These are phyloP conservation scores for Pleurotus tuber-regium DNA, from an alignment of 768 basidiomycete species.

Conservation along the genomic window DNA sequence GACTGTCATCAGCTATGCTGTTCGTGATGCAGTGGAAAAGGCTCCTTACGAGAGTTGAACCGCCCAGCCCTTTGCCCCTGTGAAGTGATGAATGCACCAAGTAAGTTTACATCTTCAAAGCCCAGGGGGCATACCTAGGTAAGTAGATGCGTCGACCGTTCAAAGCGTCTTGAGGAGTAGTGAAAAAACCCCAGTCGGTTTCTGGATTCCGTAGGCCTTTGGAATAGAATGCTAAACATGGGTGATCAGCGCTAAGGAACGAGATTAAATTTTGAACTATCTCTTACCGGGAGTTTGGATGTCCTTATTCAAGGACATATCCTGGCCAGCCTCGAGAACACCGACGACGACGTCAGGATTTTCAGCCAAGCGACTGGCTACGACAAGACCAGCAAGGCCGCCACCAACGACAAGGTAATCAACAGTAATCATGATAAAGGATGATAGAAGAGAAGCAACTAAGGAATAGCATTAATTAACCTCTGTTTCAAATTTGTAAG, in stretches of 20 bases:
- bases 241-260: neutral
- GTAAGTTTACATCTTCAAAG: neutral
- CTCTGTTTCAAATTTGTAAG: neutral
- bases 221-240: neutral
- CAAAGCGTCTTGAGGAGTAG: slow-evolving; percentile 1
- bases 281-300: slow-evolving; percentile 4
- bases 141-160: slow-evolving; percentile 5
- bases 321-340: slow-evolving; percentile 7
- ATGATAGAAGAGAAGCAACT: neutral
- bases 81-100: neutral
- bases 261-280: neutral
- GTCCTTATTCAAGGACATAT: neutral
- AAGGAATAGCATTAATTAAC: no score
- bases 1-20: neutral
- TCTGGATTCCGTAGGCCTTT: slow-evolving; percentile 6
- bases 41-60: slow-evolving; percentile 2
- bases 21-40: neutral
- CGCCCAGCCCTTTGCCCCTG: slow-evolving; percentile 7
- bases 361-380: slow-evolving; percentile 15
- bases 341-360: slow-evolving; percentile 2
- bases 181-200: slow-evolving; percentile 10
- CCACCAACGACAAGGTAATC: slow-evolving; percentile 8
- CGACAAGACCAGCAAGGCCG: slow-evolving; percentile 21
- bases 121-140: neutral
- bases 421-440: neutral